These are phyloP conservation scores for Emergomyces pasteurianus DNA, from an alignment of 2,329 filamentous ascomycete genomes.

Conservation along the genomic window DNA sequence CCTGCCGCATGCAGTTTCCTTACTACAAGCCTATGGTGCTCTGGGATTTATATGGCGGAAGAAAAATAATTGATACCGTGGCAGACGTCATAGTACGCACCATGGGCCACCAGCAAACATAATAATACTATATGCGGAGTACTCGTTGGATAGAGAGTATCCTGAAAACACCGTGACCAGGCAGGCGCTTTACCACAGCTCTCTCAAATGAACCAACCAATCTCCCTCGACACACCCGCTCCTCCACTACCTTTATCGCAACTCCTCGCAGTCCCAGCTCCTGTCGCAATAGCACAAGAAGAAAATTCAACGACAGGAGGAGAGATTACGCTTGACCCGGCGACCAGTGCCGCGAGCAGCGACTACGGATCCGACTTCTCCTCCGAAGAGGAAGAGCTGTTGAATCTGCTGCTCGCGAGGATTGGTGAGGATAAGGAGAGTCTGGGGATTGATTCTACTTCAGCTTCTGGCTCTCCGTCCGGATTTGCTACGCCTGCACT, in stretches of 20 bases:
- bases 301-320: background rate
- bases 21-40: too few relatives aligned
- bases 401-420: constrained; percentile 41
- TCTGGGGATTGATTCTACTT: background rate
- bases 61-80: too few relatives aligned
- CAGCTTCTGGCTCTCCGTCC: background rate
- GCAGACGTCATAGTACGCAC: too few relatives aligned
- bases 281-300: background rate
- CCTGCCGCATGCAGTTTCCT: too few relatives aligned
- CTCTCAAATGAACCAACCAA: background rate
- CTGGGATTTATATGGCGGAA: too few relatives aligned
- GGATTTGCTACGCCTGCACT: background rate
- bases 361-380: constrained; percentile 56
- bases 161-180: background rate
- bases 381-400: constrained; percentile 42
- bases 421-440: constrained; percentile 22
- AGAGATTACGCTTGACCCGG: background rate
- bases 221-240: background rate
- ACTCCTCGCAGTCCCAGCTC: background rate
- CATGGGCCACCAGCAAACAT: too few relatives aligned
- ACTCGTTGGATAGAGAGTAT: too few relatives aligned
- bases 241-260: too few relatives aligned
- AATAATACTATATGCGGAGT: too few relatives aligned
- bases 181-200: background rate
- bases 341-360: constrained; percentile 22